phyloP scores from a whole-genome alignment of 2,329 filamentous ascomycete genomes.

The Xylariomycetidae sp. region DNA sequence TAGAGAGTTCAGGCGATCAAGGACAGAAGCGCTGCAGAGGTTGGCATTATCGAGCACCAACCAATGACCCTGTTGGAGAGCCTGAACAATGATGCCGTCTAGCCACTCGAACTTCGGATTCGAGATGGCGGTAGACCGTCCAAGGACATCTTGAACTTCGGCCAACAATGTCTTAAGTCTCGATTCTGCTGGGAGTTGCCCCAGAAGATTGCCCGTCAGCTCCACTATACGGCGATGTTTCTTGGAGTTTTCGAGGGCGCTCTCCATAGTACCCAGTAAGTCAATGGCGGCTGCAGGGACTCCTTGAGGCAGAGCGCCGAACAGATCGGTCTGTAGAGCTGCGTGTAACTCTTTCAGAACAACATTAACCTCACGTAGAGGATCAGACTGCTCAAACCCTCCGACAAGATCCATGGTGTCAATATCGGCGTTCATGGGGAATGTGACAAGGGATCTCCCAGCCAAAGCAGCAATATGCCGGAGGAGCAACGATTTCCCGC shows the following conservation, averaged over 20 bases:
- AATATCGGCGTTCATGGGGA: slow-evolving; percentile 89
- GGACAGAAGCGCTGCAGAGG: slow-evolving; percentile 87
- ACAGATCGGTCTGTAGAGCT: slow-evolving; percentile 41
- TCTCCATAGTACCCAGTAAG: too few relatives aligned
- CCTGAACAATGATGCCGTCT: slow-evolving; percentile 85
- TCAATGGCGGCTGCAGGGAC: slow-evolving; percentile 42
- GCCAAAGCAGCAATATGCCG: slow-evolving; percentile 72
- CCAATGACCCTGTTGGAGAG: slow-evolving; percentile 82
- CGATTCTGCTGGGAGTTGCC: too few relatives aligned
- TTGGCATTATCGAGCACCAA: slow-evolving; percentile 96
- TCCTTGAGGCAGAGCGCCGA: slow-evolving; percentile 40
- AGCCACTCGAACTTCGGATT: slow-evolving; percentile 92
- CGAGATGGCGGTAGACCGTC: slow-evolving; percentile 51
- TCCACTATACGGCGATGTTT: too few relatives aligned
- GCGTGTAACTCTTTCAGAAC: slow-evolving; percentile 37
- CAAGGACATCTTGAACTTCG: slow-evolving; percentile 44
- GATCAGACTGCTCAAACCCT: slow-evolving; percentile 91
- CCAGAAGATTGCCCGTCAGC: too few relatives aligned
- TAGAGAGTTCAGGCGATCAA: slow-evolving; percentile 90
- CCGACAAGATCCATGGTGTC: slow-evolving; percentile 97
- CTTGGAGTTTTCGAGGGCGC: slow-evolving; percentile 45
- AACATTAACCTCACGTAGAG: slow-evolving; percentile 63
- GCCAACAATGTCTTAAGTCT: too few relatives aligned
- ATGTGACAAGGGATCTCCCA: slow-evolving; percentile 71
- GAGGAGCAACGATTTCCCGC: slow-evolving; percentile 78